Conservation (phyloP, 2,329 filamentous ascomycete genomes). For the Verticillium longisporum region DNA sequence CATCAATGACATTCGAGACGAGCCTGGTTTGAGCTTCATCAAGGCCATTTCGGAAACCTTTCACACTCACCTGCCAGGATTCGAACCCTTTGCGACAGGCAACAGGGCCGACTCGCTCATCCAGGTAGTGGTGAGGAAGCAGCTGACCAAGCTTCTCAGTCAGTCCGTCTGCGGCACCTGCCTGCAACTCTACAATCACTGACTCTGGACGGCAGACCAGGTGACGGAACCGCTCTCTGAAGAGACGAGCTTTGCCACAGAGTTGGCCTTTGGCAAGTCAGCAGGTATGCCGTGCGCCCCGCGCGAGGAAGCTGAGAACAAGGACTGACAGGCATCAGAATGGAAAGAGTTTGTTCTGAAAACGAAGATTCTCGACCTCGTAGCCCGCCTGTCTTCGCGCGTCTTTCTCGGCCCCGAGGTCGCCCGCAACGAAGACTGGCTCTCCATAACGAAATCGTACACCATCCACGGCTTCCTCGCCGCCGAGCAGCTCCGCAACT, state of each 20-base stretch:
- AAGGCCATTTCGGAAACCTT: slow-evolving; percentile 5
- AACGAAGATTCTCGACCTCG: slow-evolving; percentile 15
- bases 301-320: no score
- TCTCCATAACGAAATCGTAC: slow-evolving; percentile 30
- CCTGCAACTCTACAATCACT: neutral
- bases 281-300: neutral
- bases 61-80: slow-evolving; percentile 10
- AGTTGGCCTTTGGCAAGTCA: slow-evolving; percentile 2
- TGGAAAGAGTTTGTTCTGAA: slow-evolving; percentile 5
- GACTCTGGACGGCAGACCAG: neutral
- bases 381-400: slow-evolving; percentile 41
- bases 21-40: slow-evolving; percentile 11
- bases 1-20: slow-evolving; percentile 15
- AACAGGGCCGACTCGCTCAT: slow-evolving; percentile 5
- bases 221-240: slow-evolving; percentile 7
- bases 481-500: neutral
- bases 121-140: slow-evolving; percentile 10
- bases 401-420: slow-evolving; percentile 38
- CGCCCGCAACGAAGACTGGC: slow-evolving; percentile 39
- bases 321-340: neutral
- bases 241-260: slow-evolving; percentile 3
- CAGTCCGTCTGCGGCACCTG: neutral
- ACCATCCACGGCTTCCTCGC: slow-evolving; percentile 5
- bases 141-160: slow-evolving; percentile 12
- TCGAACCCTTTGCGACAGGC: slow-evolving; percentile 6